Evolutionary conservation across 805 yeast species (phyloP).

Genomic region (Wickerhamomyces subpelliculosus): DNA sequence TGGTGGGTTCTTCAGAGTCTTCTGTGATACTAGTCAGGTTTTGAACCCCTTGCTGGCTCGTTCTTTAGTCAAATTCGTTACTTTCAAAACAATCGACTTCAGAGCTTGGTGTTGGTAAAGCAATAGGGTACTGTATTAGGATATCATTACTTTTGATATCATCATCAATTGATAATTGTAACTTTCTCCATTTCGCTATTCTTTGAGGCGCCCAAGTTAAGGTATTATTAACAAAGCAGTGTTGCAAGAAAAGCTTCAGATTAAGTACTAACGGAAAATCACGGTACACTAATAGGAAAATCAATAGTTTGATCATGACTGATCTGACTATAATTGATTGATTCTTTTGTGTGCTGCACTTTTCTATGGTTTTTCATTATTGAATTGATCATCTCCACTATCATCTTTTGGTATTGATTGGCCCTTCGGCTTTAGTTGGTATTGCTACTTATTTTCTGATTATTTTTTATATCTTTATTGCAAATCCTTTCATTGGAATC

Average conservation of each 20-base stretch:
- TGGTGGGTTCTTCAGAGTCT: constrained; percentile 22
- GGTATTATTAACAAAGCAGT: constrained; percentile 56
- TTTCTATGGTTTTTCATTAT: constrained; percentile 50
- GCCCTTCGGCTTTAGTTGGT: constrained; percentile 70
- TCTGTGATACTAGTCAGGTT: constrained; percentile 32
- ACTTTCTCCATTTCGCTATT: constrained; percentile 55
- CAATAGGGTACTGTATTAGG: constrained; percentile 75
- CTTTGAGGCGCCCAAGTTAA: constrained; percentile 66
- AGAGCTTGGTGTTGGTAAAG: constrained; percentile 41
- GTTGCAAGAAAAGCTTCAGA: constrained; percentile 62
- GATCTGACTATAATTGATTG: constrained; percentile 57
- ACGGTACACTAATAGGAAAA: constrained; percentile 65
- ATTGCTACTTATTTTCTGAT: constrained; percentile 45
- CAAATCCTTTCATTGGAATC: constrained; percentile 44
- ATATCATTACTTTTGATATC: constrained; percentile 49
- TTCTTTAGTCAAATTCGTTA: constrained; percentile 58
- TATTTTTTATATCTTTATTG: constrained; percentile 39
- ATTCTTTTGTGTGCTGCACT: constrained; percentile 53
- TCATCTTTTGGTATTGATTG: constrained; percentile 56
- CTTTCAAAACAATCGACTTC: constrained; percentile 34
- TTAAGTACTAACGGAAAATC: constrained; percentile 62
- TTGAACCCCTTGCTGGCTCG: constrained; percentile 63
- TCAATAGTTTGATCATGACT: constrained; percentile 70
- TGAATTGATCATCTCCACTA: constrained; percentile 57
- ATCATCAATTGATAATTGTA: constrained; percentile 46